Percentiles rank a stretch among this genome's conserved stretches.
These are phyloP conservation scores for Prunella vulgaris DNA, from an alignment of 257 asterid genomes.

Conservation along the genomic window DNA sequence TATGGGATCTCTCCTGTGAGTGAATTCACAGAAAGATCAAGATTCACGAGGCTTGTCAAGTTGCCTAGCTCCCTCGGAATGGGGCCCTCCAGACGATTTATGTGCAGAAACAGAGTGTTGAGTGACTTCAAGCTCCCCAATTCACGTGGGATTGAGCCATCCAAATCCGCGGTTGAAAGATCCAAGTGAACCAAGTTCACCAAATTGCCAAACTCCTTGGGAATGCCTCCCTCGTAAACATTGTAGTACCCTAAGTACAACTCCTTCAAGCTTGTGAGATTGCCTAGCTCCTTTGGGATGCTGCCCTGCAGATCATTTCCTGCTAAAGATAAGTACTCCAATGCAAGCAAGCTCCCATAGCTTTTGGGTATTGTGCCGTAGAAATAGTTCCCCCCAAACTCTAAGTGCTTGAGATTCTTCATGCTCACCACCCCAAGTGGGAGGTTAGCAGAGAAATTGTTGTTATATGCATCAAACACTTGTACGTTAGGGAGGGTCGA, in stretches of 20 bases:
- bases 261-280: constrained; percentile 70
- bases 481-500: constrained; percentile 50
- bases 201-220: constrained; percentile 71
- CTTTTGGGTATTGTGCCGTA: constrained; percentile 54
- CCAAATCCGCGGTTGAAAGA: constrained; percentile 66
- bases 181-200: constrained; percentile 64
- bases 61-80: constrained; percentile 77
- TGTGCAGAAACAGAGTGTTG: constrained; percentile 61
- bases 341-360: constrained; percentile 47
- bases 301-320: constrained; percentile 78
- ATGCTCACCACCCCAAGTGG: constrained; percentile 54
- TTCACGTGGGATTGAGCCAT: constrained; percentile 71
- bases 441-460: constrained; percentile 65
- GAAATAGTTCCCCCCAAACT: constrained; percentile 83
- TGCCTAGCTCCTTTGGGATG: constrained; percentile 72
- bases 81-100: constrained; percentile 61
- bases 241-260: constrained; percentile 77
- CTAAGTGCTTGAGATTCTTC: constrained; percentile 66
- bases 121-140: constrained; percentile 60
- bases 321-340: constrained; percentile 72
- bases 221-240: constrained; percentile 70
- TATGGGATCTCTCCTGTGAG: constrained; percentile 82
- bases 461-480: constrained; percentile 77
- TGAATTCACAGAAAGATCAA: constrained; percentile 74
- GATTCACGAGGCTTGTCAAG: constrained; percentile 58